Evolutionary conservation across 2,329 filamentous ascomycete species (phyloP), one percentile per base, ranked within the genome.

Genomic region (Pseudocercospora fijiensis): DNA sequence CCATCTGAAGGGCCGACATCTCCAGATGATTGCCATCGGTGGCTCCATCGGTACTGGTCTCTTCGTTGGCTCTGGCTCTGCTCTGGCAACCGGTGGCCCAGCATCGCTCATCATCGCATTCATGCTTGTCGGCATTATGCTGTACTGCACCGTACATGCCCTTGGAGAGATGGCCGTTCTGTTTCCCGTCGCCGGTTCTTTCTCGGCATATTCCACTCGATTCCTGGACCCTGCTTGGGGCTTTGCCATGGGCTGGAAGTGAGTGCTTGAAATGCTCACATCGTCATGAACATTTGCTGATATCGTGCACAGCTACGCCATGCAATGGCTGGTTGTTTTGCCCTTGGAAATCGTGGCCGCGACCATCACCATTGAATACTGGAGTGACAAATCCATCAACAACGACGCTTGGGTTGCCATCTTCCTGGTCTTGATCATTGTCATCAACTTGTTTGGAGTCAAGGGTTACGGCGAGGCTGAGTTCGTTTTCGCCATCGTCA

Each of bases 11-110:
- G 87, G 88, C 20, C 84, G 92, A 55, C 94, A 98, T 81, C 76
- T 97, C 75, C 93, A 97, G 80, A 97, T 97, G 94, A 97, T 97
- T 82, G 94, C 94, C 13, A 96, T 97, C 33, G 71, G 70, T 20
- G 72, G 72, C 26, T 68, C 69, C 9, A 74, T 74, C 33, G 74
- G 74, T 56, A 72, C 74, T 47, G 74, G 74, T 64, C 69, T 76
- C 33, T 76, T 76, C 69, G 72, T 76, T 55, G 75, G 74, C 33
- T 72, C 71, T 18, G 75, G 75, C 20, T 65, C 59, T 41, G 71
- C 74, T 8, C 67, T 76, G n/a, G 67, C 71, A 10, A 66, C 64
- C 45, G 75, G 73, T 45, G 75, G 75, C 13, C 75, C 75, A n/a
- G 74, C 73, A 3, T 73, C 73, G 3, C 65, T 76, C n/a, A 57